phyloP scores from a whole-genome alignment of 768 basidiomycete genomes.

The Pleurotus giganteus region DNA sequence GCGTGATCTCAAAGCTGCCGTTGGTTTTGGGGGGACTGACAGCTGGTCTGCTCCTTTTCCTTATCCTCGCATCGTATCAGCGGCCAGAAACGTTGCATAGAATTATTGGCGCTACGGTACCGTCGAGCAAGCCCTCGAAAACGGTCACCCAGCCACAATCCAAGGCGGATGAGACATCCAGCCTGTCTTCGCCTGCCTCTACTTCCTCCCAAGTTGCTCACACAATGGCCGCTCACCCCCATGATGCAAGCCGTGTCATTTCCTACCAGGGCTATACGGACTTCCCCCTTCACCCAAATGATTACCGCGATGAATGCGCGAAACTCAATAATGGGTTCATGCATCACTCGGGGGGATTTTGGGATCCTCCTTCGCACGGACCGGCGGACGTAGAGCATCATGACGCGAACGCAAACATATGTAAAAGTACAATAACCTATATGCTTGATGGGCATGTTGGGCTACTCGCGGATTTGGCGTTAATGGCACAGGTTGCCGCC shows the following conservation, averaged over 20 bases:
- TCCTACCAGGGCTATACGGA: slow-evolving; percentile 57
- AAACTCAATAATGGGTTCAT: slow-evolving; percentile 46
- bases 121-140: slow-evolving; percentile 15
- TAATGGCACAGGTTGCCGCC: slow-evolving; percentile 66
- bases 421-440: slow-evolving; percentile 68
- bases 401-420: slow-evolving; percentile 30
- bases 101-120: slow-evolving; percentile 35
- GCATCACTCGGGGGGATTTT: slow-evolving; percentile 46
- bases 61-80: slow-evolving; percentile 48
- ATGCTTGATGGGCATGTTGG: slow-evolving; percentile 68
- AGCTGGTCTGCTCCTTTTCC: slow-evolving; percentile 44
- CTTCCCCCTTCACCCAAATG: slow-evolving; percentile 54
- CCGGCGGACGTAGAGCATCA: slow-evolving; percentile 34
- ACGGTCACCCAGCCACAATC: slow-evolving; percentile 6
- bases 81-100: slow-evolving; percentile 44
- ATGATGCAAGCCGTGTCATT: slow-evolving; percentile 19
- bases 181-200: slow-evolving; percentile 10
- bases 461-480: slow-evolving; percentile 60
- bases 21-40: slow-evolving; percentile 44
- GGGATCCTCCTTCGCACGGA: slow-evolving; percentile 37
- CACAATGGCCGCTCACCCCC: slow-evolving; percentile 12
- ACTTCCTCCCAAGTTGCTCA: slow-evolving; percentile 16
- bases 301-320: slow-evolving; percentile 59
- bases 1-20: slow-evolving; percentile 32
- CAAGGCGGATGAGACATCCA: slow-evolving; percentile 12